Percentiles rank a stretch among this genome's conserved stretches.
phyloP scores from a whole-genome alignment of 192 early-diverging fungal genomes.

The Coemansia sp. region DNA sequence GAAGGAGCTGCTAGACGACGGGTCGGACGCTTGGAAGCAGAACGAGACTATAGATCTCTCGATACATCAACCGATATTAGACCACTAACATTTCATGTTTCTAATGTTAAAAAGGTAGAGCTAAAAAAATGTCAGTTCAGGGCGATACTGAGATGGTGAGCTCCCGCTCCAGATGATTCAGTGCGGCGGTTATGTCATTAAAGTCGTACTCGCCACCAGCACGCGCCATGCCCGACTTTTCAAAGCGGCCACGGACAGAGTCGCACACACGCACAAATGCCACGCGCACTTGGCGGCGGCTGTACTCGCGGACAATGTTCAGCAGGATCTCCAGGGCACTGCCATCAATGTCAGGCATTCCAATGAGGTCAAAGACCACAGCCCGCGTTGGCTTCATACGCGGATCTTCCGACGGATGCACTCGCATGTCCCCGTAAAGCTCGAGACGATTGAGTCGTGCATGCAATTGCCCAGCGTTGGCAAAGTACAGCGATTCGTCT shows the following conservation, averaged over 20 bases:
- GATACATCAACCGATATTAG: conserved; percentile 9
- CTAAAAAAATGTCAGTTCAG: neutral
- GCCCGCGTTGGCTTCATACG: conserved; percentile 71
- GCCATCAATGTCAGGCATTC: conserved; percentile 89
- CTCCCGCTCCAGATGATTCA: conserved; percentile 56
- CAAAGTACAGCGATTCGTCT: conserved; percentile 95
- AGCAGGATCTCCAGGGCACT: conserved; percentile 87
- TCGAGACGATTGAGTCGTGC: conserved; percentile 93
- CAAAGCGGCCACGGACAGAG: conserved; percentile 68
- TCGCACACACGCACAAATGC: conserved; percentile 90
- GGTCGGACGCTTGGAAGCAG: conserved; percentile 71
- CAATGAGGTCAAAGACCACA: conserved; percentile 91
- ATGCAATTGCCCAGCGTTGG: conserved; percentile 95
- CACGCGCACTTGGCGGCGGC: conserved; percentile 76
- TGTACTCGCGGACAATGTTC: conserved; percentile 89
- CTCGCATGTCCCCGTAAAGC: conserved; percentile 89
- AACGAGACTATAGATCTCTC: conserved; percentile 49
- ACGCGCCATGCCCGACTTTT: conserved; percentile 66
- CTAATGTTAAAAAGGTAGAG: neutral
- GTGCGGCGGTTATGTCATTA: conserved; percentile 65
- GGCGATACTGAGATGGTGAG: conserved; percentile 17
- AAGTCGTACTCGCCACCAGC: conserved; percentile 73
- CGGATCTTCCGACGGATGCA: conserved; percentile 93
- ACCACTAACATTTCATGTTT: neutral
- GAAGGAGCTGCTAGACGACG: conserved; percentile 85